Conservation (phyloP, 768 basidiomycete genomes). For the Favolaschia claudopus region DNA sequence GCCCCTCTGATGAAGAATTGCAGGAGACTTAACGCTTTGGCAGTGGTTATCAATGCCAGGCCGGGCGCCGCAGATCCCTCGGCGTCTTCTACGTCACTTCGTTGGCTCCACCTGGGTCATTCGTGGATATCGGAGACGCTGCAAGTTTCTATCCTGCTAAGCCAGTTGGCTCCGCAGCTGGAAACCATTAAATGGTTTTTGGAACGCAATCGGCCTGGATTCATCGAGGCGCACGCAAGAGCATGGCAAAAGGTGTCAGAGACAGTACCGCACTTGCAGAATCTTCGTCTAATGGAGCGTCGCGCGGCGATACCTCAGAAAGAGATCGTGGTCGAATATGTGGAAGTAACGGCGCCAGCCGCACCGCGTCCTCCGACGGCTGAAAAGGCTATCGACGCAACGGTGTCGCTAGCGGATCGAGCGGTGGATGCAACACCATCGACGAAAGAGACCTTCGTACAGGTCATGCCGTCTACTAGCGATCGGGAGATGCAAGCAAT, state of each 20-base stretch:
- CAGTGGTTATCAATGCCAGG: conserved; percentile 68
- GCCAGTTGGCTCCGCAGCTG: conserved; percentile 77
- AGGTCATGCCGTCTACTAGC: conserved; percentile 45
- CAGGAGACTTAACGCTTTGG: conserved; percentile 67
- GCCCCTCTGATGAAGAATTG: conserved; percentile 66
- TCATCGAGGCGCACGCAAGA: conserved; percentile 68
- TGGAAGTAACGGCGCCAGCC: conserved; percentile 14
- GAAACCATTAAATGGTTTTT: conserved; percentile 80
- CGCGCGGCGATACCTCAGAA: conserved; percentile 43
- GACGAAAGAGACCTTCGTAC: conserved; percentile 42
- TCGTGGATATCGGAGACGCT: conserved; percentile 77
- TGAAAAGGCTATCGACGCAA: conserved; percentile 62
- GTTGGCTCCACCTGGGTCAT: conserved; percentile 78
- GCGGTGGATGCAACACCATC: conserved; percentile 50
- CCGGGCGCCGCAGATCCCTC: conserved; percentile 52
- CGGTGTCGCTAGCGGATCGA: conserved; percentile 48
- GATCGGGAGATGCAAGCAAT: conserved; percentile 48
- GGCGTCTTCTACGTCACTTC: conserved; percentile 69
- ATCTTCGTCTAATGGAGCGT: conserved; percentile 68
- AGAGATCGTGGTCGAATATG: conserved; percentile 24
- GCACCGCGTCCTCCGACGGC: conserved; percentile 29
- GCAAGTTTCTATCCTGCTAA: conserved; percentile 73
- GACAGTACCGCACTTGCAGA: conserved; percentile 76
- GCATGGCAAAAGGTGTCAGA: conserved; percentile 76
- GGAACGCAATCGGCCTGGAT: conserved; percentile 77